Conservation (phyloP, 306 rosid species). For the Rosa chinensis region DNA sequence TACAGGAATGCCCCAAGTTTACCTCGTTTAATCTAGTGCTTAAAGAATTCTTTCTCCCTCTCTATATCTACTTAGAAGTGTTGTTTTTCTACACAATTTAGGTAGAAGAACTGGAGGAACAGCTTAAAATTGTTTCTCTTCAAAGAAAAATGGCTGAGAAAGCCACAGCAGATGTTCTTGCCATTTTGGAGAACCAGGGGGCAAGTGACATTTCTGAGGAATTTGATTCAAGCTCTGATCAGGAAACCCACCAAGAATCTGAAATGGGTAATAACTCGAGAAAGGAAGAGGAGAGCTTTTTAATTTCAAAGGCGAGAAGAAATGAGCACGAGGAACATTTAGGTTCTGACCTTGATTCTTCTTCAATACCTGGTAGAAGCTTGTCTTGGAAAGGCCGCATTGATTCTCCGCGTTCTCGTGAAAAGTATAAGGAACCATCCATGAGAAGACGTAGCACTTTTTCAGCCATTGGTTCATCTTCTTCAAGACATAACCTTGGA, state of each 20-base stretch:
- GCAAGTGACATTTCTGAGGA: constrained; percentile 68
- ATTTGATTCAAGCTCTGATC: constrained; percentile 68
- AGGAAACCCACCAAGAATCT: constrained; percentile 59
- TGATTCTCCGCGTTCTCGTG: constrained; percentile 50
- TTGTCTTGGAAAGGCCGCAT: constrained; percentile 91
- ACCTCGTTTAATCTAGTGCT: constrained; percentile 14
- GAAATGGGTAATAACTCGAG: constrained; percentile 39
- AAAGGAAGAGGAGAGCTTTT: constrained; percentile 38
- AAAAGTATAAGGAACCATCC: constrained; percentile 51
- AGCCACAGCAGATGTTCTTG: constrained; percentile 84
- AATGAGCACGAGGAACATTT: constrained; percentile 51
- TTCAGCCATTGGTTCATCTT: constrained; percentile 51
- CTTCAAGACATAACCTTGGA: constrained; percentile 69
- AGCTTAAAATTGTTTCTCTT: constrained; percentile 62
- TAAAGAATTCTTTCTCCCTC: constrained; percentile 13
- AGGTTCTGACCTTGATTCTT: constrained; percentile 63
- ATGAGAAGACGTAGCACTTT: constrained; percentile 50
- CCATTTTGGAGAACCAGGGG: constrained; percentile 83
- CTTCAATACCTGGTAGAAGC: constrained; percentile 56
- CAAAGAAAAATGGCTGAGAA: constrained; percentile 94
- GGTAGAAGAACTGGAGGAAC: constrained; percentile 88
- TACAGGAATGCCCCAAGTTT: constrained; percentile 21
- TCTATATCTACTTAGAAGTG: background rate
- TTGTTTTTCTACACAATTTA: constrained; percentile 23
- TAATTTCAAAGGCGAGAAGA: constrained; percentile 42